Evolutionary conservation across 2,329 filamentous ascomycete species (phyloP).

Genomic region (Aspergillus ruber): DNA sequence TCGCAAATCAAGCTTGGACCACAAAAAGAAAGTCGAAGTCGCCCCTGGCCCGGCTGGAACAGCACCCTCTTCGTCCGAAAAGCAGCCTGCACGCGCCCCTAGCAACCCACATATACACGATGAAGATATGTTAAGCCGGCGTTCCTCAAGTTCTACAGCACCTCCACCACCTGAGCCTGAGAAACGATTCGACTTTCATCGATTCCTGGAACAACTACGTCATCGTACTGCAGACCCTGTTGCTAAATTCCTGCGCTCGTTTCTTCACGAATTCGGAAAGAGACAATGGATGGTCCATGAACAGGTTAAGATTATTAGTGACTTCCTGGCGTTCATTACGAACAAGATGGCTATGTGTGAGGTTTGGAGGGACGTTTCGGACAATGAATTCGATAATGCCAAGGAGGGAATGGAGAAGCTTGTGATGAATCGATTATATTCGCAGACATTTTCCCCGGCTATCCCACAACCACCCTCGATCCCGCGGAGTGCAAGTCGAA

Average conservation of each 20-base stretch:
- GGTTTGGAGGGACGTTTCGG: slow-evolving; percentile 90
- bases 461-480: slow-evolving; percentile 74
- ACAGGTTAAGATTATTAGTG: slow-evolving; percentile 96
- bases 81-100: slow-evolving; percentile 18
- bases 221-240: slow-evolving; percentile 98
- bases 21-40: slow-evolving; percentile 43
- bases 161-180: slow-evolving; percentile 73
- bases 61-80: slow-evolving; percentile 11
- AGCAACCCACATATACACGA: slow-evolving; percentile 18
- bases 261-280: slow-evolving; percentile 89
- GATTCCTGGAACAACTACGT: slow-evolving; percentile 89
- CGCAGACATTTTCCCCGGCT: slow-evolving; percentile 90
- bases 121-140: slow-evolving; percentile 20
- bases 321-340: slow-evolving; percentile 92
- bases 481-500: slow-evolving; percentile 52
- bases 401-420: slow-evolving; percentile 99
- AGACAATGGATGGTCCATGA: slow-evolving; percentile 99
- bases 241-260: slow-evolving; percentile 89
- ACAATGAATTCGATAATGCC: slow-evolving; percentile 96
- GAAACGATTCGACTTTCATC: slow-evolving; percentile 92
- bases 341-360: slow-evolving; percentile 98
- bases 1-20: slow-evolving; percentile 79
- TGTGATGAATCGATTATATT: slow-evolving; percentile 95
- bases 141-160: slow-evolving; percentile 30
- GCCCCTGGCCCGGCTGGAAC: slow-evolving; percentile 15